Evolutionary conservation across 2,329 filamentous ascomycete genomes (phyloP).

Genomic region (Rachicladosporium sp.): DNA sequence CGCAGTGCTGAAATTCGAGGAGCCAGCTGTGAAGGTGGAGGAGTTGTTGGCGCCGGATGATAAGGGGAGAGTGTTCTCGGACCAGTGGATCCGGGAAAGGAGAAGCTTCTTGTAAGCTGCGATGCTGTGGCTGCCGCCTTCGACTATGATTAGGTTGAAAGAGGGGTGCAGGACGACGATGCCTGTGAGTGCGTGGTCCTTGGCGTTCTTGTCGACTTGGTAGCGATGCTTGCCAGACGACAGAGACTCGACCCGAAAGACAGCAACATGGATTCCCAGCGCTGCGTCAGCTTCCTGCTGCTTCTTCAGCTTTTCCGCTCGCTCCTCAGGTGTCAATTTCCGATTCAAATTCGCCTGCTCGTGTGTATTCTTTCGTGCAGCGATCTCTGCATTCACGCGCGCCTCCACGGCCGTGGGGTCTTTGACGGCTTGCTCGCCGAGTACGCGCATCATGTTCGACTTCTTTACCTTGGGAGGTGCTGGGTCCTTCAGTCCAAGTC

Average conservation of each 20-base stretch:
- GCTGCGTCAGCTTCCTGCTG: conserved; percentile 83
- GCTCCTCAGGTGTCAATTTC: conserved; percentile 78
- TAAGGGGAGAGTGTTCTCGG: conserved; percentile 66
- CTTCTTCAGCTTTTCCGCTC: conserved; percentile 64
- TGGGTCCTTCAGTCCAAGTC: conserved; percentile 76
- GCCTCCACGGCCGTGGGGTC: conserved; percentile 96
- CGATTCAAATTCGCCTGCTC: conserved; percentile 68
- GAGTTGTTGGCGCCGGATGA: conserved; percentile 21
- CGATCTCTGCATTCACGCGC: conserved; percentile 83
- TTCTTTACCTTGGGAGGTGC: conserved; percentile 95
- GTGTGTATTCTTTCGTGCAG: conserved; percentile 70
- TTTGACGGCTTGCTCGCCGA: conserved; percentile 85
- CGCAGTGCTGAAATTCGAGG: conserved; percentile 18
- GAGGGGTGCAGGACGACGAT: conserved; percentile 86
- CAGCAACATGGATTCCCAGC: conserved; percentile 72
- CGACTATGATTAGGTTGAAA: conserved; percentile 80
- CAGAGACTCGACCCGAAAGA: conserved; percentile 83
- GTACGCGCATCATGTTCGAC: conserved; percentile 91
- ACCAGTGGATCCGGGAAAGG: conserved; percentile 89
- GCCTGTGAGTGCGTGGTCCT: conserved; percentile 75
- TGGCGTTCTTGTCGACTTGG: conserved; percentile 84
- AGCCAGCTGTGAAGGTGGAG: conserved; percentile 20
- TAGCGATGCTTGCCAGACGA: conserved; percentile 84
- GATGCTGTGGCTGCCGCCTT: conserved; percentile 76
- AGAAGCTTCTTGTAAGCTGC: conserved; percentile 84